phyloP scores from a whole-genome alignment of 1,139 yeast species.

The Debaryomyces robertsiae region DNA sequence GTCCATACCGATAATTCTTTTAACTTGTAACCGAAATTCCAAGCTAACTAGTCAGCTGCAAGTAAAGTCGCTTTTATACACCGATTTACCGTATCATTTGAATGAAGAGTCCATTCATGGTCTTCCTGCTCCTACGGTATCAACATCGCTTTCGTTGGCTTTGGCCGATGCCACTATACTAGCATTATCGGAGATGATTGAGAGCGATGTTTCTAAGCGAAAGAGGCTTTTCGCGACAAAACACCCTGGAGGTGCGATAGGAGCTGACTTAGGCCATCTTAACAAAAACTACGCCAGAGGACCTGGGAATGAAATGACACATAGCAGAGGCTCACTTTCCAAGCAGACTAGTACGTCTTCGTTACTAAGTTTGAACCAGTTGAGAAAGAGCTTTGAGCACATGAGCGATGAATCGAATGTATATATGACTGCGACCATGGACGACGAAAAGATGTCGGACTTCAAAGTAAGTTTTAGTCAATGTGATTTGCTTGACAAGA shows the following conservation, averaged over 20 bases:
- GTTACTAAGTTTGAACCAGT: conserved; percentile 31
- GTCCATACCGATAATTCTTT: conserved; percentile 56
- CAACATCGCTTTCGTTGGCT: conserved; percentile 75
- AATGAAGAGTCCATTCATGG: conserved; percentile 74
- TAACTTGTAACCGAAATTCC: conserved; percentile 62
- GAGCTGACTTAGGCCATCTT: conserved; percentile 50
- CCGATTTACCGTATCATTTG: conserved; percentile 59
- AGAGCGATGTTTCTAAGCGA: conserved; percentile 56
- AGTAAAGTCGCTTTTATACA: conserved; percentile 56
- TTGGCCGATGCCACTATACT: conserved; percentile 79
- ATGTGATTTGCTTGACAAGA: conserved; percentile 8
- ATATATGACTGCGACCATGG: conserved; percentile 26
- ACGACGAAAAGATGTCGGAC: conserved; percentile 22
- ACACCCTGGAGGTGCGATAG: conserved; percentile 94
- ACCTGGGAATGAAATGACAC: conserved; percentile 11
- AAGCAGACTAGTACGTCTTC: conserved; percentile 30
- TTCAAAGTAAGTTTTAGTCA: conserved; percentile 5
- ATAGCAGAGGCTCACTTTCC: conserved; percentile 8
- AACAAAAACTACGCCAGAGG: conserved; percentile 26
- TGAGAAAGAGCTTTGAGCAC: conserved; percentile 21
- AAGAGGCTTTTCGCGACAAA: conserved; percentile 61
- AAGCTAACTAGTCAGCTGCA: conserved; percentile 47
- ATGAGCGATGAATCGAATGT: conserved; percentile 9
- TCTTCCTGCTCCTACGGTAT: conserved; percentile 83
- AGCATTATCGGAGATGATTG: conserved; percentile 69